Evolutionary conservation across 768 basidiomycete species (phyloP), one percentile per base, ranked within the genome.

Genomic region (Hortiboletus campestris): DNA sequence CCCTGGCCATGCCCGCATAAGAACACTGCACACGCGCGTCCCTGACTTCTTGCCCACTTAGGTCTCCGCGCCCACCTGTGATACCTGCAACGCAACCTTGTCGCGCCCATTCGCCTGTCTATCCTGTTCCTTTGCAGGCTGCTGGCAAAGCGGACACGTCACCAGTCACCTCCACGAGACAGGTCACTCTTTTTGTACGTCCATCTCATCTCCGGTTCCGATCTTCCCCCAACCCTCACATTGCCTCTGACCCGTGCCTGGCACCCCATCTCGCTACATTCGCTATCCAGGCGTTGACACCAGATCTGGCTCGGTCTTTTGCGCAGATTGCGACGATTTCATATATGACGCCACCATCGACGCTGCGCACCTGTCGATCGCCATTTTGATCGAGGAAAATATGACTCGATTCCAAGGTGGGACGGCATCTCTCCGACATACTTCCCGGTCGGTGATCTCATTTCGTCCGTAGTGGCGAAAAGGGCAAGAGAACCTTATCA

Each of bases 241-340:
- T 17, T 49, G 41, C 31, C 20, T 34, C 17, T 25, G 25, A 4
- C 25, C 25, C 25, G 25, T 25, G 25, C 25, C 53, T 55, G 40
- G 41, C 19, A 10, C 14, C 7, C 13, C 52, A 29, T 47, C 28
- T 40, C 16, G 19, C 14, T 34, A 39, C 19, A n/a, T 56, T 45
- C 13, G 40, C 40, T 55, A 41, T 58, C 9, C 62, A 94, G 93
- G 87, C 63, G 82, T 83, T 28, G 92, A 95, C 67, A 75, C 82
- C 4, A 82, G 81, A 59, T 81, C 85, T 0, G 93, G 94, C n/a
- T 76, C 77, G 11, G 73, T 94, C 2, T 94, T 82, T 64, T 95
- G 94, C 67, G 68, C 74, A 3, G 74, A 78, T 34, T 95, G 93
- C 72, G 78, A 85, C 36, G 88, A 94, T 66, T 86, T 91, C 56